Conservation (phyloP, 495 filamentous ascomycete genomes). For the Penicillium ucsense region DNA sequence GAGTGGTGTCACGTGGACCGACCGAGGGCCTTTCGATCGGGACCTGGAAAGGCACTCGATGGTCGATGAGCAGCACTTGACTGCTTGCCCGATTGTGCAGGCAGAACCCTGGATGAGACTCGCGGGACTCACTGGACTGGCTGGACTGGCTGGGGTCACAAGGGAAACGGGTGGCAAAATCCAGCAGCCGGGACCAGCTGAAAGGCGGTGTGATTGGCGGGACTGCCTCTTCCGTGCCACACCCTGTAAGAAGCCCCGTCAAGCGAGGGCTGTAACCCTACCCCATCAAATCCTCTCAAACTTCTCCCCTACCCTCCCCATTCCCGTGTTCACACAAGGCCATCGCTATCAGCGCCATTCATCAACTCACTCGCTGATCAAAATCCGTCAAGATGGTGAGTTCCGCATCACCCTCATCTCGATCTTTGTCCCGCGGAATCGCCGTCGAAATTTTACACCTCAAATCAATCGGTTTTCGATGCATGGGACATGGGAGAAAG, state of each 20-base stretch:
- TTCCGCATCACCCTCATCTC: constrained; percentile 7
- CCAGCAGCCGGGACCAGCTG: background rate
- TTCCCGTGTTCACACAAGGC: constrained; percentile 31
- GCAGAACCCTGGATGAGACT: constrained; percentile 3
- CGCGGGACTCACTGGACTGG: too few relatives aligned
- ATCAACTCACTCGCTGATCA: constrained; percentile 40
- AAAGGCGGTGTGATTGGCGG: constrained; percentile 18
- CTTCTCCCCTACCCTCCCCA: constrained; percentile 24
- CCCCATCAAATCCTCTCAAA: constrained; percentile 31
- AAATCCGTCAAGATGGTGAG: constrained; percentile 43
- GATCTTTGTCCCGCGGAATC: background rate
- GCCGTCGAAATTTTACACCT: background rate
- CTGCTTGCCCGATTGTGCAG: constrained; percentile 9
- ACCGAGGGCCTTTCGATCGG: too few relatives aligned
- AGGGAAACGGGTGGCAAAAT: background rate
- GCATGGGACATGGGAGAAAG: too few relatives aligned
- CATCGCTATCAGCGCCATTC: constrained; percentile 42
- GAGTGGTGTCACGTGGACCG: background rate
- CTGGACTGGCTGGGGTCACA: too few relatives aligned
- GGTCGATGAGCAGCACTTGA: constrained; percentile 11
- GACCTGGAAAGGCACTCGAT: background rate
- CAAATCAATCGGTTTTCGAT: too few relatives aligned
- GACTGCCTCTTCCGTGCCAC: constrained; percentile 1
- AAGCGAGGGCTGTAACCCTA: constrained; percentile 40
- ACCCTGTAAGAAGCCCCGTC: constrained; percentile 13